Conservation (phyloP, 2,329 filamentous ascomycete genomes). For the Hawksworthiomyces lignivorus region DNA sequence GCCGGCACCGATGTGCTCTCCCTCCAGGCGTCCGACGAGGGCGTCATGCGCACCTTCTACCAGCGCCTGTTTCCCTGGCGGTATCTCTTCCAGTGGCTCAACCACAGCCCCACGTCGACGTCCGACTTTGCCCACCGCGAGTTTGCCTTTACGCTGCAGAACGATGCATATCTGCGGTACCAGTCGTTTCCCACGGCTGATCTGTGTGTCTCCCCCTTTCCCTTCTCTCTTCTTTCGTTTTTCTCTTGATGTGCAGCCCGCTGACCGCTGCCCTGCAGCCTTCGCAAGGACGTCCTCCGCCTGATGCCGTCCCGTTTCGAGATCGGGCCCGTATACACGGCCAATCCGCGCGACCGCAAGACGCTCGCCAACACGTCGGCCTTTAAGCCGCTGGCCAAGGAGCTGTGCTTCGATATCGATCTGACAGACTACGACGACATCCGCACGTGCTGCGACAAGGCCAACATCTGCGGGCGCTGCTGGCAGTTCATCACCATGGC, state of each 20-base stretch:
- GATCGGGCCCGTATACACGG: slow-evolving; percentile 93
- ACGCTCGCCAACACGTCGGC: slow-evolving; percentile 69
- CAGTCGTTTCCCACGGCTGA: slow-evolving; percentile 57
- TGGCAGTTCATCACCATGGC: slow-evolving; percentile 98
- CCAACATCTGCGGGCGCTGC: slow-evolving; percentile 88
- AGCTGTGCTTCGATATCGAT: slow-evolving; percentile 98
- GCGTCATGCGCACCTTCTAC: slow-evolving; percentile 89
- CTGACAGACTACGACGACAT: slow-evolving; percentile 98
- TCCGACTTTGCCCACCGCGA: slow-evolving; percentile 89
- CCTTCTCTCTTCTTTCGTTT: too few species aligned
- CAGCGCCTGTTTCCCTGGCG: slow-evolving; percentile 92
- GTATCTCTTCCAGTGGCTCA: slow-evolving; percentile 94
- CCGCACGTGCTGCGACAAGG: slow-evolving; percentile 87
- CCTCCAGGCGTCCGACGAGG: slow-evolving; percentile 56
- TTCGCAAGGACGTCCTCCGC: slow-evolving; percentile 85
- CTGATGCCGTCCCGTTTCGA: slow-evolving; percentile 92
- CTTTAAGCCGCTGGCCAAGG: slow-evolving; percentile 84
- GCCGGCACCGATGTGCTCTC: slow-evolving; percentile 20
- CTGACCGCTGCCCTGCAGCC: too few species aligned
- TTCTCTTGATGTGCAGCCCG: too few species aligned
- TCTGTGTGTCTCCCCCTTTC: too few species aligned
- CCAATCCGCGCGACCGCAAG: slow-evolving; percentile 91
- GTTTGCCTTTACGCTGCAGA: slow-evolving; percentile 91
- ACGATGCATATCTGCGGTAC: slow-evolving; percentile 87
- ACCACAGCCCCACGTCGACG: slow-evolving; percentile 79